Percentiles rank a stretch among this genome's conserved stretches.
Evolutionary conservation across 306 rosid species (phyloP).

Genomic region (Lathyrus oleraceus): DNA sequence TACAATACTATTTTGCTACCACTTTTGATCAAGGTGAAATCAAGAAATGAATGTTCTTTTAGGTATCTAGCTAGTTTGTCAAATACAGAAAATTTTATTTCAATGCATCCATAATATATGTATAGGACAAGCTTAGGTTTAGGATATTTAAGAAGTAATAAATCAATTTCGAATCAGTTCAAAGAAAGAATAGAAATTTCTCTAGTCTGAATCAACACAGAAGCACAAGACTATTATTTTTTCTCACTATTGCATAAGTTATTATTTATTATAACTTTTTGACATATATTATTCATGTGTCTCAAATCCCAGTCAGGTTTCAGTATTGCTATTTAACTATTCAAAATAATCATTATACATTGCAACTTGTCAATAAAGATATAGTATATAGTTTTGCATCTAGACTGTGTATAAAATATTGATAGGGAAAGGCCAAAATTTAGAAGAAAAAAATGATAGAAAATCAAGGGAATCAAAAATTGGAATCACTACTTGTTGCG

Average conservation of each 20-base stretch:
- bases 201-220: neutral
- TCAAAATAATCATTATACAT: neutral
- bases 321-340: neutral
- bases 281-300: neutral
- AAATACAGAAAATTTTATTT: neutral
- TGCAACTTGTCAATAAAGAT: neutral
- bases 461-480: slow-evolving; percentile 44
- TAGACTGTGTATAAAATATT: slow-evolving; percentile 29
- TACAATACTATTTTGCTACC: neutral
- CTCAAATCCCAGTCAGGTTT: slow-evolving; percentile 34
- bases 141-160: neutral
- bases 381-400: neutral
- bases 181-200: neutral
- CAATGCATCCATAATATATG: neutral
- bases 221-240: neutral
- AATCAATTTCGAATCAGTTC: neutral
- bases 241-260: neutral
- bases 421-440: slow-evolving; percentile 2
- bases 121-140: neutral
- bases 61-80: neutral
- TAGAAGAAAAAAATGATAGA: neutral
- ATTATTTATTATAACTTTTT: neutral
- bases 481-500: neutral
- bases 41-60: neutral
- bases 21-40: neutral